Evolutionary conservation across 2,329 filamentous ascomycete genomes (phyloP), one percentile per base, ranked within the genome.

Genomic region (Penicillium sp.): DNA sequence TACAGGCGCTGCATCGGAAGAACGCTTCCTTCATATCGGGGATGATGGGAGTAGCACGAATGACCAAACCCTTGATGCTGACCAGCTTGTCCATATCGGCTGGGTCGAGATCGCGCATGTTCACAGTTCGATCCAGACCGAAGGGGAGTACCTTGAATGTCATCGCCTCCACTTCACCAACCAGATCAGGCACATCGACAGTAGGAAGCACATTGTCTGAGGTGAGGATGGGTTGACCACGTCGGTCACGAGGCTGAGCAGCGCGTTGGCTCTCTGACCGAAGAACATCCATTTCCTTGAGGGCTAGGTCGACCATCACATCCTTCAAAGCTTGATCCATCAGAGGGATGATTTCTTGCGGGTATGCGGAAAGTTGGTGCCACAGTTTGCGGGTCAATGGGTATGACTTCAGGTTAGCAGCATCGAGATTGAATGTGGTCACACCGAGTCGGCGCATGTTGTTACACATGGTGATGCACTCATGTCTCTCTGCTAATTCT

Each of bases 11-110:
- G 78, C 94, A 99, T 62, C 91, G 89, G 85, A 99, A 99, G 78
- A 96, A 97, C 0, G 94, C 94, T 72, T 96, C 91, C 78, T 96
- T 97, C 96, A 99, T 99, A 69, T 99, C 94, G 0, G 94, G 94
- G 63, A 99, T 97, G 64, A 99, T 90, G 0, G 94, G 92, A 0
- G 94, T 97, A 3, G 94, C 90, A 61, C 94, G 88, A 69, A 99
- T 99, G 60, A 99, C 94, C 17, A 99, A 82, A 45, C 94, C 94
- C 77, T 97, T 99, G 76, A 99, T 88, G 64, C 89, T 91, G 64
- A 99, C 89, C 64, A 99, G 84, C 71, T 96, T 96, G 77, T 99
- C 96, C 85, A 97, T 96, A 70, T 97, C 89, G 55, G 89, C 89
- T 5, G 94, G 94, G 71, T 99, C 96, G 36, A 99, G 82, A 61